Evolutionary conservation across 331 rosid genomes (phyloP).

Genomic region (Stylosanthes scabra): DNA sequence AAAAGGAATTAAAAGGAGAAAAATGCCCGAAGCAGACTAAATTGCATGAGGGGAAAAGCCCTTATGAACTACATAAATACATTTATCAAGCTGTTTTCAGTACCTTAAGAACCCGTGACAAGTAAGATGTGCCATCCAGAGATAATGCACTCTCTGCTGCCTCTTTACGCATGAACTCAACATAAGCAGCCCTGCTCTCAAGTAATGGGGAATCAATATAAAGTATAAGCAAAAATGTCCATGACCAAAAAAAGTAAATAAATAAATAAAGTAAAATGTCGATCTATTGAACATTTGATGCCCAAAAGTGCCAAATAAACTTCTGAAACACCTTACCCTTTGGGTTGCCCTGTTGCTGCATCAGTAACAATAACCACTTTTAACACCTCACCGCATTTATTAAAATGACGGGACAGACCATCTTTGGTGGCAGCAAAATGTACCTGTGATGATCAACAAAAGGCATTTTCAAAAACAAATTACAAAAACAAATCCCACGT

Average conservation of each 20-base stretch:
- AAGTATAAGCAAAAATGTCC: not conserved
- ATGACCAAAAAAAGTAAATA: too few species aligned
- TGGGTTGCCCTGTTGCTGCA: conserved; percentile 87
- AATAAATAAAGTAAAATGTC: not conserved
- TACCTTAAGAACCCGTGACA: conserved; percentile 99
- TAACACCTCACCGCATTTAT: conserved; percentile 86
- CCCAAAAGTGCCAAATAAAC: conserved; percentile 24
- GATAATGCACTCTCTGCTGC: conserved; percentile 91
- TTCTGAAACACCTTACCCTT: conserved; percentile 59
- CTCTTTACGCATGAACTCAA: conserved; percentile 90
- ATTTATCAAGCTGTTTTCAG: conserved; percentile 28
- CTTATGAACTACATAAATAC: not conserved
- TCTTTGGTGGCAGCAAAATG: conserved; percentile 98
- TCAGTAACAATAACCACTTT: conserved; percentile 86
- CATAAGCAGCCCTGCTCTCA: conserved; percentile 88
- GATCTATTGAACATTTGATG: not conserved
- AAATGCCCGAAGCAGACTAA: conserved; percentile 6
- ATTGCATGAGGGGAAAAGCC: not conserved
- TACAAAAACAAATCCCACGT: conserved; percentile 35
- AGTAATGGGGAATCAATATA: conserved; percentile 31
- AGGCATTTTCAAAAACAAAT: conserved; percentile 34
- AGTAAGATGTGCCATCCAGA: conserved; percentile 88
- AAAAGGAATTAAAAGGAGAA: not conserved
- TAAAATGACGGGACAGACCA: conserved; percentile 89
- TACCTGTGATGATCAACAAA: conserved; percentile 60